Base-by-base conservation (phyloP, 2,329 filamentous ascomycete species). In the Trichoderma atrobrunneum region DNA sequence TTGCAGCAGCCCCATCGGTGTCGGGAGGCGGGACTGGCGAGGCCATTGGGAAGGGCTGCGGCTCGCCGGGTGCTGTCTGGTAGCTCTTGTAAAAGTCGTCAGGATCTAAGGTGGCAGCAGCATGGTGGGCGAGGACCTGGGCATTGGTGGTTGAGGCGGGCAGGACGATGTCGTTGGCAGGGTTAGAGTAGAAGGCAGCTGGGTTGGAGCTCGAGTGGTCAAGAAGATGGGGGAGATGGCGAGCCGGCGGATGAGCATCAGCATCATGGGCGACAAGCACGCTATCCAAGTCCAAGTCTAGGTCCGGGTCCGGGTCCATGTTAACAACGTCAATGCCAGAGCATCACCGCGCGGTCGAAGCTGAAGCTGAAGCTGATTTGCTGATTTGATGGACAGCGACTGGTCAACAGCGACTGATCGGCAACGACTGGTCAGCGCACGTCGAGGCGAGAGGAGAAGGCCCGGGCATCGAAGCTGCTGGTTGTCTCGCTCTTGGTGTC, bases 81-180 rank as follows among this genome's bases (percentile, higher is more conserved):
- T 86, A 86, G 78, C 82, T 84, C 76, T 84, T 85, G 80, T 88
- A 88, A 79, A 87, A 88, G 78, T 87, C 83, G 84, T 87, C 86
- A 76, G 87, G 85, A 76, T 87, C 84, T 80, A 84, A 78, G 77
- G 82, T 74, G 76, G 81, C 81, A 78, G 81, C 78, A 75, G 79
- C 80, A 82, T 83, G 81, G 69, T 81, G 78, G 72, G 62, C 72
- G 63, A 65, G 62, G 56, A 32, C 56, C 54, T 76, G 67, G 72
- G 69, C 72, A 71, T 78, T 67, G 72, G 73, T 66, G 73, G 65
- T 59, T 6, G 68, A 28, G 60, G 36, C 26, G 32, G 68, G 32
- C 51, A 57, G 21, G 65, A 28, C 62, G 24, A 51, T 11, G 64
- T 62, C 63, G 67, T 68, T 70, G 68, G 30, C 56, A 65, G 73